Evolutionary conservation across 805 yeast genomes (phyloP), one percentile per base, ranked within the genome.

Genomic region (Barnettozyma californica): DNA sequence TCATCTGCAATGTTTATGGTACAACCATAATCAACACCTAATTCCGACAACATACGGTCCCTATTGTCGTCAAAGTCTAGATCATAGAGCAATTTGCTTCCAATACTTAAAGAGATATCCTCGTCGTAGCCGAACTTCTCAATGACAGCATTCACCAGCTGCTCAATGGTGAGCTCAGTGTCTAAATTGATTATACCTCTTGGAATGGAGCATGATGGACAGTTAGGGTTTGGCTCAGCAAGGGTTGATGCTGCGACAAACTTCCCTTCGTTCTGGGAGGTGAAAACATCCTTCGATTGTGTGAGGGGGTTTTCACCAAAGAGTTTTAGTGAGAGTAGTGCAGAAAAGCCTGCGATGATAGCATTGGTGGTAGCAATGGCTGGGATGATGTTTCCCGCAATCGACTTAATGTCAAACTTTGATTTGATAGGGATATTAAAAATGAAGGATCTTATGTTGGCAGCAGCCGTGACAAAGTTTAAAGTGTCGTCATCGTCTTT

Each of bases 311-410:
- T 57, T 1, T 53, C 51, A 48, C 55, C 57, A 41, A 84, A 59
- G 46, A 80, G 64, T 63, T 79, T 77, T 42, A 90, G 67, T 0
- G 95, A 85, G 35, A 84, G 80, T 36, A 92, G 63, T 3, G 90
- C 83, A 14, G 94, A 84, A 55, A 89, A 77, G 0, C 99, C 99
- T 0, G 97, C 90, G 57, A 94, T 83, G 13, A 94, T 84, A 1
- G 99, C 98, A 65, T 94, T 94, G 4, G 97, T 92, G 1, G 99
- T 94, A 6, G 99, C 98, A 57, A 95, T 91, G 0, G 99, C 99
- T 0, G 99, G 99, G 37, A 94, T 94, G 58, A 94, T 94, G 65
- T 92, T 94, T 6, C 99, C 99, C 0, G 99, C 99, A 54, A 92
- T 90, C 60, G 87, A 95, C 64, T 94, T 94, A 52, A 87, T 79